Percentiles rank a stretch among this genome's conserved stretches.
These are phyloP conservation scores for Coniochaeta sp. DNA, from an alignment of 2,329 filamentous ascomycete genomes.

Conservation along the genomic window DNA sequence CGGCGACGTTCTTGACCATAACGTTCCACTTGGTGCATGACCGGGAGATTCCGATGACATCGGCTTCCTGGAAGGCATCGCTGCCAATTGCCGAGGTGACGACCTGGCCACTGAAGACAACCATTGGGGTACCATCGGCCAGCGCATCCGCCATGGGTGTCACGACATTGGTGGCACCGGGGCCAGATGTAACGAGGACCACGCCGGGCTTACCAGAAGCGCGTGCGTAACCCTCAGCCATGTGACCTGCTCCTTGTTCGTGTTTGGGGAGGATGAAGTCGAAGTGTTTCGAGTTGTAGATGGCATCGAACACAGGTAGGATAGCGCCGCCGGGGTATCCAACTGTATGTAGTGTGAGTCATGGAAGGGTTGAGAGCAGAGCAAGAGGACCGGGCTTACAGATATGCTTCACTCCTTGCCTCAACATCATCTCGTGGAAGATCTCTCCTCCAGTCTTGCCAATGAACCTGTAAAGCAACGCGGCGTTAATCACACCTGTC, in stretches of 20 bases:
- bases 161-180: conserved; percentile 92
- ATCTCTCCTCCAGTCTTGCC: conserved; percentile 94
- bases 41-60: conserved; percentile 87
- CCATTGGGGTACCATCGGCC: conserved; percentile 90
- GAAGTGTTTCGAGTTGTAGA: conserved; percentile 96
- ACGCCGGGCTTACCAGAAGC: conserved; percentile 92
- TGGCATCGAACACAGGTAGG: conserved; percentile 95
- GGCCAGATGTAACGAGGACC: conserved; percentile 92
- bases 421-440: conserved; percentile 98
- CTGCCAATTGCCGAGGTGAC: conserved; percentile 83
- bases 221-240: conserved; percentile 95
- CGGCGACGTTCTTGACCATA: conserved; percentile 92
- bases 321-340: conserved; percentile 94
- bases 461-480: conserved; percentile 61
- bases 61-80: conserved; percentile 95
- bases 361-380: conserved; percentile 1
- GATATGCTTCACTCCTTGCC: conserved; percentile 85
- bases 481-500: conserved; percentile 8
- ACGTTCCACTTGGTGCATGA: conserved; percentile 99
- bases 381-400: conserved; percentile 52
- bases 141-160: conserved; percentile 95
- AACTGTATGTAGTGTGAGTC: conserved; percentile 37
- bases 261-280: conserved; percentile 93
- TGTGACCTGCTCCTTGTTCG: conserved; percentile 96
- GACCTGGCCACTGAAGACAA: conserved; percentile 94